These are phyloP conservation scores for Boletus eberwhitei DNA, from an alignment of 768 basidiomycete species.

Conservation along the genomic window DNA sequence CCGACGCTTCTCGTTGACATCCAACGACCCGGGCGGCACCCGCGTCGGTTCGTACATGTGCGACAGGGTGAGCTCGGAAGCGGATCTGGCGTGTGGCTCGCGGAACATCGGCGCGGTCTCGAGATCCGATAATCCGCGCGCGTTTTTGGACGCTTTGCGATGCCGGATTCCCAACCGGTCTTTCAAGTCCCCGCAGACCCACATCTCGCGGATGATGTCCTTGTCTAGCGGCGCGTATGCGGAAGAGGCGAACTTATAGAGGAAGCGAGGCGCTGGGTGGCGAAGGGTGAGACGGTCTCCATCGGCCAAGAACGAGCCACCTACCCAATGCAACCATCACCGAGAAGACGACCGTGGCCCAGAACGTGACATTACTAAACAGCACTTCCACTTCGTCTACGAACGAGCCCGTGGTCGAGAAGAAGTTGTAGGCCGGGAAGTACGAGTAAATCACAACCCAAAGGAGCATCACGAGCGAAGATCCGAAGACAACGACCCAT, in stretches of 20 bases:
- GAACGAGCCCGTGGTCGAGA: constrained; percentile 71
- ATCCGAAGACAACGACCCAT: constrained; percentile 78
- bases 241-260: constrained; percentile 67
- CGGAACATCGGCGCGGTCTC: constrained; percentile 75
- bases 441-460: constrained; percentile 90
- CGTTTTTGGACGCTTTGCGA: constrained; percentile 50
- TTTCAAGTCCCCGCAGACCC: constrained; percentile 81
- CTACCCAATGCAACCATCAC: constrained; percentile 70
- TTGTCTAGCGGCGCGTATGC: constrained; percentile 81
- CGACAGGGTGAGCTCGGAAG: constrained; percentile 52
- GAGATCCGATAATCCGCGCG: constrained; percentile 31
- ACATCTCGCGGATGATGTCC: constrained; percentile 90
- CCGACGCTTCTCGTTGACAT: constrained; percentile 11
- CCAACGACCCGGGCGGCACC: constrained; percentile 25
- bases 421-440: constrained; percentile 68
- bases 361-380: constrained; percentile 79
- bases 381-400: constrained; percentile 68
- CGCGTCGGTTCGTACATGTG: constrained; percentile 48
- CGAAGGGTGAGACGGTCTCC: constrained; percentile 2
- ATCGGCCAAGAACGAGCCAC: constrained; percentile 15
- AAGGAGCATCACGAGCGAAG: constrained; percentile 75
- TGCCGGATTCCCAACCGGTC: constrained; percentile 73
- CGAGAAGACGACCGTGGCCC: constrained; percentile 72
- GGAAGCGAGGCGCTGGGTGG: constrained; percentile 69
- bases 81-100: constrained; percentile 58